Evolutionary conservation across 352 stramenopile species (phyloP).

Genomic region (Pythium aquatile): DNA sequence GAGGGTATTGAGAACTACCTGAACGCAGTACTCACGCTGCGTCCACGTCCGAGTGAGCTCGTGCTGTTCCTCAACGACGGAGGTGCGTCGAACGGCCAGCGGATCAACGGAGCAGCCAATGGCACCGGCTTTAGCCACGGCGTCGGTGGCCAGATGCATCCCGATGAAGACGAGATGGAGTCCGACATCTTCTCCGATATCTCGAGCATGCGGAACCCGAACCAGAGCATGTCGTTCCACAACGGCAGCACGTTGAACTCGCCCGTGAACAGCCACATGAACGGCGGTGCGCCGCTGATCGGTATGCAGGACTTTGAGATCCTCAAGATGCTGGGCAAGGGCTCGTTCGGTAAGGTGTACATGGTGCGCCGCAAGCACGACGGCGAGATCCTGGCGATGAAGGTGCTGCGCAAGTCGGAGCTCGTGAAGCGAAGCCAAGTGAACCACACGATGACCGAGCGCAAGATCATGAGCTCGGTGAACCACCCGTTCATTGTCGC

Average conservation of each 20-base stretch:
- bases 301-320: conserved; percentile 94
- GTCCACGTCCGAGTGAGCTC: conserved; percentile 63
- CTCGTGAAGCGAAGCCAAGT: conserved; percentile 89
- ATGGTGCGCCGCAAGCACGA: conserved; percentile 89
- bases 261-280: conserved; percentile 8
- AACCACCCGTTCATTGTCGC: conserved; percentile 97
- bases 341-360: conserved; percentile 97
- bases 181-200: conserved; percentile 51
- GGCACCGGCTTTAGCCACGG: conserved; percentile 10
- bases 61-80: conserved; percentile 61
- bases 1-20: conserved; percentile 84
- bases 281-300: conserved; percentile 37
- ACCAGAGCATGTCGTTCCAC: conserved; percentile 19
- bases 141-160: not conserved
- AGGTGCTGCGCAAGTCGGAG: conserved; percentile 84
- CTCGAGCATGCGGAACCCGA: conserved; percentile 21
- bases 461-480: conserved; percentile 86
- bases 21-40: conserved; percentile 72
- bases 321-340: conserved; percentile 97
- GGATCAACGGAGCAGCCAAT: not conserved
- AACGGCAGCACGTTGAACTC: conserved; percentile 10
- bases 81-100: conserved; percentile 18
- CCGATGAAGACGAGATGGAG: conserved; percentile 65
- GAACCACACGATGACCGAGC: conserved; percentile 88
- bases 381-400: conserved; percentile 84